These are phyloP conservation scores for Viola odorata DNA, from an alignment of 345 rosid genomes.

Conservation along the genomic window DNA sequence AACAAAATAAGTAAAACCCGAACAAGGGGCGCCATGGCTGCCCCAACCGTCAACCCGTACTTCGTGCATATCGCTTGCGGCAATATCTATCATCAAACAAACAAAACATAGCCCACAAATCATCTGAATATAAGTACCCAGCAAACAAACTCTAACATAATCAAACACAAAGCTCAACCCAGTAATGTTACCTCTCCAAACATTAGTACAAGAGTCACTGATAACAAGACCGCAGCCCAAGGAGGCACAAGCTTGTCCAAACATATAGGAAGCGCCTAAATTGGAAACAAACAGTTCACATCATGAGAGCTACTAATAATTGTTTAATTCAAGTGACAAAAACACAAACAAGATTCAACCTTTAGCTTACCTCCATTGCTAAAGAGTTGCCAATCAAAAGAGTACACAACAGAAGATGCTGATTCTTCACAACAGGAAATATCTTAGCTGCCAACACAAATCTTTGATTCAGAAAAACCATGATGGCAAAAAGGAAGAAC, in stretches of 20 bases:
- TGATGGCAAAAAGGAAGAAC: background rate
- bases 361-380: slow-evolving; percentile 76
- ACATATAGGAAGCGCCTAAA: slow-evolving; percentile 78
- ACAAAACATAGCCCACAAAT: slow-evolving; percentile 2
- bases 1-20: slow-evolving; percentile 64
- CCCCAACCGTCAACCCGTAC: slow-evolving; percentile 92
- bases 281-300: slow-evolving; percentile 1
- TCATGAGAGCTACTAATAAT: background rate
- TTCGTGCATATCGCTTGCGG: slow-evolving; percentile 90
- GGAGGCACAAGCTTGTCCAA: slow-evolving; percentile 82
- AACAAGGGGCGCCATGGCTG: slow-evolving; percentile 75
- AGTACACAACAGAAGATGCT: slow-evolving; percentile 86
- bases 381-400: slow-evolving; percentile 85
- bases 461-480: background rate
- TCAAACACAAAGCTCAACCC: background rate
- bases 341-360: background rate
- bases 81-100: slow-evolving; percentile 50
- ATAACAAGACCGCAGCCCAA: slow-evolving; percentile 67
- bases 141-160: slow-evolving; percentile 1
- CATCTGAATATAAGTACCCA: background rate
- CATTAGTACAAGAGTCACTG: slow-evolving; percentile 75
- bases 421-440: slow-evolving; percentile 89
- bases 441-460: slow-evolving; percentile 59
- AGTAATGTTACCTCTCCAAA: slow-evolving; percentile 71
- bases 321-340: too few relatives aligned